Base-by-base conservation (phyloP, 495 filamentous ascomycete species). In the Podospora pseudoanserina region DNA sequence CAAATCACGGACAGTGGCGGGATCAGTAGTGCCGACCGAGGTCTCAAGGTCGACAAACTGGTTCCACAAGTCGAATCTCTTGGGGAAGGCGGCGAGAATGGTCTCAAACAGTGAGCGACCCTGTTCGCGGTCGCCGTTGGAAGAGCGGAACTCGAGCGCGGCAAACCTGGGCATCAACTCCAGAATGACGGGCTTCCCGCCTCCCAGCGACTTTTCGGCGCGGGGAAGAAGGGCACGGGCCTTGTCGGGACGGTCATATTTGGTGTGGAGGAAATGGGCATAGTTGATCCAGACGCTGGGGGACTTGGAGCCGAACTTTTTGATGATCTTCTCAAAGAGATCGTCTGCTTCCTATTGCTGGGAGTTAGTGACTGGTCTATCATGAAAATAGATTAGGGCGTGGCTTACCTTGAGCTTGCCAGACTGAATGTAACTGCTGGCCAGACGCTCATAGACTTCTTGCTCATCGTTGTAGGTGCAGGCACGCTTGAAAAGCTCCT, bases 91-190 rank as follows among this genome's bases (percentile, higher is more conserved):
- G 27, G 87, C 85, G 6, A 97, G 82, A 4, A 99, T 84, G 44
- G 89, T 91, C 78, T 97, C 95, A 72, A 98, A 97, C 57, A 98
- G 89, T 5, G 95, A 98, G 9, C 96, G 91, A 23, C 94, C 95
- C 32, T 93, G 91, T 80, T 99, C 95, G 4, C 92, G 82, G 72
- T 95, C 92, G 44, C 93, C 96, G 72, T 91, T 87, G 18, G 87
- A 79, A 15, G 90, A 93, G 69, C 87, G 88, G 84, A 96, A 99
- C 77, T 99, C 95, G 6, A 99, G 85, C 63, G 91, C 90, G 0
- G 89, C 95, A 76, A 98, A 97, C 75, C 93, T 92, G 69, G 87
- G 84, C 65, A 94, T 92, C 0, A 96, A 87, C 61, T 88, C 84
- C 63, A 93, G 84, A 79, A 95, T 91, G 20, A 89, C 84, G 74